These are phyloP conservation scores for Schizothecium vesticola DNA, from an alignment of 495 filamentous ascomycete genomes.

Conservation along the genomic window DNA sequence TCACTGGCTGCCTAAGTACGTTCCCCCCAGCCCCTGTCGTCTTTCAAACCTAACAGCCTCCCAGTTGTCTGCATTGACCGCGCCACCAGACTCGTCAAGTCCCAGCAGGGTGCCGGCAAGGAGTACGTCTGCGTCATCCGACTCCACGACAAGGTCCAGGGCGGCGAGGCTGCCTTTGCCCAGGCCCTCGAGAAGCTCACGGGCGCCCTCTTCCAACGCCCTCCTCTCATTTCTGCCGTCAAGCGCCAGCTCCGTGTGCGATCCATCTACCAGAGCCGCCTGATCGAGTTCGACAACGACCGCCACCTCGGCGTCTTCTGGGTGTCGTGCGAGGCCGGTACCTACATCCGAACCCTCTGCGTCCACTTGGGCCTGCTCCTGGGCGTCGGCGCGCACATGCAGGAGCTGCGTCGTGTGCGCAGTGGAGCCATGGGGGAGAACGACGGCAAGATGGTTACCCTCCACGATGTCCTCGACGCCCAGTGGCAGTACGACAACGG, in stretches of 20 bases:
- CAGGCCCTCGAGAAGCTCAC: conserved; percentile 91
- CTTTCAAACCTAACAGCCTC: background rate
- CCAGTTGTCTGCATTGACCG: conserved; percentile 83
- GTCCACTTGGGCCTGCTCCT: conserved; percentile 90
- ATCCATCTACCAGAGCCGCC: conserved; percentile 91
- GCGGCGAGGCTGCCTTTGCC: conserved; percentile 82
- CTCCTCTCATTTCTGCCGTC: conserved; percentile 93
- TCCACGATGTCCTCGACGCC: conserved; percentile 94
- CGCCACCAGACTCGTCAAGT: conserved; percentile 94
- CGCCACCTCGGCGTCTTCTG: conserved; percentile 97
- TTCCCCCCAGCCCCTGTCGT: background rate
- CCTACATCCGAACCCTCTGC: conserved; percentile 96
- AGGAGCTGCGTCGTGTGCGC: conserved; percentile 90
- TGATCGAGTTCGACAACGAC: conserved; percentile 96
- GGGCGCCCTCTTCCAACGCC: conserved; percentile 94
- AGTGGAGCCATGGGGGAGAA: conserved; percentile 91
- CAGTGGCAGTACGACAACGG: conserved; percentile 92
- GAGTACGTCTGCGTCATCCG: conserved; percentile 76
- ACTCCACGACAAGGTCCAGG: conserved; percentile 85
- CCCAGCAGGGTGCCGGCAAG: conserved; percentile 95
- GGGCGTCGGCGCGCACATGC: conserved; percentile 97
- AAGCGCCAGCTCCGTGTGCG: conserved; percentile 97
- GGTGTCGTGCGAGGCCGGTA: conserved; percentile 98
- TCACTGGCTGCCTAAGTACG: conserved; percentile 71
- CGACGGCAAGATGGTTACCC: conserved; percentile 72